These are phyloP conservation scores for Coprinellus micaceus DNA, from an alignment of 768 basidiomycete genomes.

Conservation along the genomic window DNA sequence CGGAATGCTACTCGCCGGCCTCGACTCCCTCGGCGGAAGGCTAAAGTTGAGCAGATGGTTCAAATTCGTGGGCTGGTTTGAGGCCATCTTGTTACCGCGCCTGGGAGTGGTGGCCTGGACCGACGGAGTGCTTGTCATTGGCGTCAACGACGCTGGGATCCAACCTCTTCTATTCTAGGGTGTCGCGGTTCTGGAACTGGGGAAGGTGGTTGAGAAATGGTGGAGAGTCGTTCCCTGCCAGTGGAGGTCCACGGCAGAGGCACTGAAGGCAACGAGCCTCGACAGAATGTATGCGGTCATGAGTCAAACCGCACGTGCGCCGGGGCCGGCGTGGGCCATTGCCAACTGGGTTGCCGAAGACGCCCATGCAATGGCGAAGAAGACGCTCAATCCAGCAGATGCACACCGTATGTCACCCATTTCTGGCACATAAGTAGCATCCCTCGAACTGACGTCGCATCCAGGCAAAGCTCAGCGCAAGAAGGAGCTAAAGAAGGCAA, in stretches of 20 bases:
- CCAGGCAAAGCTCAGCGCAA: constrained; percentile 89
- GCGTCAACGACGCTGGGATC: constrained; percentile 2
- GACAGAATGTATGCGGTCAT: constrained; percentile 25
- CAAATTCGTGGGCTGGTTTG: constrained; percentile 55
- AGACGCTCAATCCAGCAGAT: constrained; percentile 90
- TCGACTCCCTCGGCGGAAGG: constrained; percentile 79
- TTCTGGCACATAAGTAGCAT: not conserved
- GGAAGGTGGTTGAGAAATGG: constrained; percentile 6
- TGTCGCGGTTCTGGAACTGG: not conserved
- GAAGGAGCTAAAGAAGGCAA: constrained; percentile 93
- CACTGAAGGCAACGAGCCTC: constrained; percentile 17
- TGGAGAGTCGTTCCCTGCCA: constrained; percentile 44
- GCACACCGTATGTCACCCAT: constrained; percentile 65
- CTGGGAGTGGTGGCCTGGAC: constrained; percentile 40
- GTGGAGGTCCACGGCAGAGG: constrained; percentile 37
- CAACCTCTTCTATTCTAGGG: not conserved
- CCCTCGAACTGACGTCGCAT: constrained; percentile 7
- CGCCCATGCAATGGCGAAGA: constrained; percentile 67
- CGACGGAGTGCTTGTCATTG: constrained; percentile 36
- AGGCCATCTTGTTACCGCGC: constrained; percentile 65
- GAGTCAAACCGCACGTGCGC: constrained; percentile 38
- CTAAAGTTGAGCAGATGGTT: constrained; percentile 94
- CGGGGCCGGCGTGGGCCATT: constrained; percentile 11
- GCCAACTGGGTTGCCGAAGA: not conserved
- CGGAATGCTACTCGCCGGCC: constrained; percentile 53